phyloP scores from a whole-genome alignment of 2,329 filamentous ascomycete species.

The Helotiales sp. region DNA sequence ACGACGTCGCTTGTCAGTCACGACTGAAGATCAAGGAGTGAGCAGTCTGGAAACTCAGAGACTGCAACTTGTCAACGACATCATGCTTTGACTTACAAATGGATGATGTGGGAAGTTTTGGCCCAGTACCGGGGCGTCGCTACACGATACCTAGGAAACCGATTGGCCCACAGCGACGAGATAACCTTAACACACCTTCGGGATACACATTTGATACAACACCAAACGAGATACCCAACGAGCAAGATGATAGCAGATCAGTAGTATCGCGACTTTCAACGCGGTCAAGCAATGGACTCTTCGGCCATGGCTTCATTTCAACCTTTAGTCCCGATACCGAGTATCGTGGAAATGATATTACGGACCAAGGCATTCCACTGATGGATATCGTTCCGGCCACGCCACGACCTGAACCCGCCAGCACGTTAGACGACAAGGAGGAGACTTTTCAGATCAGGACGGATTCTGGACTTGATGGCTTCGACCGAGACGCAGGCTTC shows the following conservation, averaged over 20 bases:
- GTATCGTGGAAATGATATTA: slow-evolving; percentile 8
- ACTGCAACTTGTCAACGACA: background rate
- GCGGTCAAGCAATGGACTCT: background rate
- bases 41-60: background rate
- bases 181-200: background rate
- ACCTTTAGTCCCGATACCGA: background rate
- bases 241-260: background rate
- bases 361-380: slow-evolving; percentile 2
- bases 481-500: background rate
- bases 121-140: background rate
- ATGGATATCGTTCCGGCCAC: background rate
- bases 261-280: slow-evolving; percentile 3
- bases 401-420: background rate
- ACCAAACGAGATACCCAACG: background rate
- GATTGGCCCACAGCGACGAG: background rate
- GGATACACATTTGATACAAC: background rate
- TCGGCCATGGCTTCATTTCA: background rate
- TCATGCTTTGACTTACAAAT: background rate
- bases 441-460: background rate
- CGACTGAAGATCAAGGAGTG: background rate
- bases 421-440: background rate
- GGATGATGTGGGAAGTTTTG: background rate
- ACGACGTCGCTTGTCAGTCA: background rate
- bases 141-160: slow-evolving; percentile 8
- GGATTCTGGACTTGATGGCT: background rate